Evolutionary conservation across 768 basidiomycete genomes (phyloP).

Genomic region (Trametes meyenii): DNA sequence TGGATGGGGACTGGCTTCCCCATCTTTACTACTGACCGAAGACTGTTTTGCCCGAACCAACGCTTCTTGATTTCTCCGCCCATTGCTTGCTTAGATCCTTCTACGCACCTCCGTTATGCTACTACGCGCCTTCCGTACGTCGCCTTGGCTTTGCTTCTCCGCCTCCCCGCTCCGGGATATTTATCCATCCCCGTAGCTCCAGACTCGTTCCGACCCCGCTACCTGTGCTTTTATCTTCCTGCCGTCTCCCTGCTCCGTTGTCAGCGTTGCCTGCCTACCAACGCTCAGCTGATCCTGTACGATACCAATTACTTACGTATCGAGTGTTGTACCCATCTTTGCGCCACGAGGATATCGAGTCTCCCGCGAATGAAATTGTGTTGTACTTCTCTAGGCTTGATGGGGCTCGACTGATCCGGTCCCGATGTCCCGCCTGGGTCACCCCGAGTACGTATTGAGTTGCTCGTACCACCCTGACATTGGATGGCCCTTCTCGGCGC

Average conservation of each 20-base stretch:
- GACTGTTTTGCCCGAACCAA: background rate
- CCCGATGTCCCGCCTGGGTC: background rate
- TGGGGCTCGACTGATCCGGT: background rate
- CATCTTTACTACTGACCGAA: background rate
- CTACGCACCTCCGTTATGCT: background rate
- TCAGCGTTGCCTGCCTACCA: background rate
- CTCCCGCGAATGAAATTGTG: constrained; percentile 8
- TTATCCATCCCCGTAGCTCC: background rate
- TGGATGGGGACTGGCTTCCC: background rate
- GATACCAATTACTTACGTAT: constrained; percentile 11
- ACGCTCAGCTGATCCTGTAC: constrained; percentile 4
- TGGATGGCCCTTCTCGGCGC: background rate
- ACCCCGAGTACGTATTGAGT: constrained; percentile 4
- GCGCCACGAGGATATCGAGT: constrained; percentile 15
- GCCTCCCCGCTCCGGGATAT: background rate
- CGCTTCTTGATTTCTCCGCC: background rate
- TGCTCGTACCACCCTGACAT: background rate
- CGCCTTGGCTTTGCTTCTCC: background rate
- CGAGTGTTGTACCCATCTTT: background rate
- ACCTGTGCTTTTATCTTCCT: too few species aligned
- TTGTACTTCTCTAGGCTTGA: background rate
- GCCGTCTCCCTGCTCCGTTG: background rate
- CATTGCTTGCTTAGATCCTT: constrained; percentile 2
- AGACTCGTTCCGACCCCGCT: too few species aligned
- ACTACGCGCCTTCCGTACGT: background rate